Conservation (phyloP, 2,329 filamentous ascomycete genomes). For the Neurospora crassa region DNA sequence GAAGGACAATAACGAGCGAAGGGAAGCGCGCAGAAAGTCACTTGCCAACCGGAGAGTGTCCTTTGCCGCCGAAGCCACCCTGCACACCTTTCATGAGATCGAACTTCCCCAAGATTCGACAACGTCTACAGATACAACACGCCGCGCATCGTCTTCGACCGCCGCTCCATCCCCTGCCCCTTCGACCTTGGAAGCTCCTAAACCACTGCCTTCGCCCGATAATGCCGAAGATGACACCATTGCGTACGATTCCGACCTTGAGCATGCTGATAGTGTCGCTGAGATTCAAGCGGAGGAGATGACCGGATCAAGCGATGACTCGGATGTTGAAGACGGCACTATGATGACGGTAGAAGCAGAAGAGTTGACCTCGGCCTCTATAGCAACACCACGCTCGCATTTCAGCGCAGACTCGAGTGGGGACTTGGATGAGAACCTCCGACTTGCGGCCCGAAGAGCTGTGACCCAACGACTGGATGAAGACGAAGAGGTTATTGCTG, state of each 20-base stretch:
- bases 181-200: slow-evolving; percentile 36
- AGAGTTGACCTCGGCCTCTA: slow-evolving; percentile 61
- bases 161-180: slow-evolving; percentile 23
- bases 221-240: slow-evolving; percentile 56
- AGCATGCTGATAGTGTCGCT: slow-evolving; percentile 43
- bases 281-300: slow-evolving; percentile 45
- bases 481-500: slow-evolving; percentile 63
- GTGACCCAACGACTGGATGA: slow-evolving; percentile 61
- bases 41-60: slow-evolving; percentile 89
- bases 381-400: slow-evolving; percentile 49
- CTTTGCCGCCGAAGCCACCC: slow-evolving; percentile 91
- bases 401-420: slow-evolving; percentile 57
- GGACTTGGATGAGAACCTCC: slow-evolving; percentile 66
- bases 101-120: slow-evolving; percentile 85
- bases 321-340: slow-evolving; percentile 64
- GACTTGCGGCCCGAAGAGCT: slow-evolving; percentile 65
- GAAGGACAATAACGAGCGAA: slow-evolving; percentile 57
- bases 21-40: slow-evolving; percentile 86
- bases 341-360: slow-evolving; percentile 78
- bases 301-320: slow-evolving; percentile 37
- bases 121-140: slow-evolving; percentile 65
- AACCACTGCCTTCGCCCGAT: slow-evolving; percentile 53
- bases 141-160: slow-evolving; percentile 55
- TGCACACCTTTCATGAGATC: slow-evolving; percentile 94
- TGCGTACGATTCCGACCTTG: slow-evolving; percentile 62